Percentiles rank a stretch among this genome's conserved stretches.
phyloP scores from a whole-genome alignment of 2,329 filamentous ascomycete genomes.

The Claviceps citrina region DNA sequence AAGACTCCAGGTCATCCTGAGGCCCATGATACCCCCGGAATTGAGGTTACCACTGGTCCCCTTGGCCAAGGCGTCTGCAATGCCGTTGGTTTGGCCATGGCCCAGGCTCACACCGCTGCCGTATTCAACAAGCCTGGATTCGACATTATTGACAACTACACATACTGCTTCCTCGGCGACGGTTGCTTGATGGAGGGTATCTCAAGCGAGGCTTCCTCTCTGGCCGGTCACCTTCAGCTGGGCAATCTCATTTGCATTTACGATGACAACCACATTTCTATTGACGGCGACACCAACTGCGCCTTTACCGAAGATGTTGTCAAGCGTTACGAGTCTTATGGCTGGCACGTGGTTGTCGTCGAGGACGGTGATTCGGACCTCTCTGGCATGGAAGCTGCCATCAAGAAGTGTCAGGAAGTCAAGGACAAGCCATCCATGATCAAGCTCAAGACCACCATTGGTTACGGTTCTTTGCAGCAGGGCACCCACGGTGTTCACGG shows the following conservation, averaged over 20 bases:
- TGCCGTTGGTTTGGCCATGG: constrained; percentile 93
- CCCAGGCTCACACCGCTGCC: constrained; percentile 78
- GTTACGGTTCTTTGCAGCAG: constrained; percentile 83
- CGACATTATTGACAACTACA: constrained; percentile 89
- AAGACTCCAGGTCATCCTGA: constrained; percentile 95
- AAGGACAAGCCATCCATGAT: constrained; percentile 96
- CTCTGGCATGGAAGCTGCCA: constrained; percentile 71
- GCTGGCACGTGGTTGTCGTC: constrained; percentile 82
- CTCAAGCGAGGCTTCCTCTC: constrained; percentile 78
- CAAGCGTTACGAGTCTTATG: constrained; percentile 92
- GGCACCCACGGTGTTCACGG: constrained; percentile 94
- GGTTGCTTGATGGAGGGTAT: constrained; percentile 98
- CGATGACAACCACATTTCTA: constrained; percentile 96
- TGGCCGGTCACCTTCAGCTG: constrained; percentile 90
- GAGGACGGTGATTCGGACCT: constrained; percentile 81
- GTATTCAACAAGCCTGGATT: constrained; percentile 95
- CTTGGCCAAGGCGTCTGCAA: constrained; percentile 96
- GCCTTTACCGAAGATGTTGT: constrained; percentile 94
- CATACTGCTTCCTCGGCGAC: constrained; percentile 92
- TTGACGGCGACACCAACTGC: constrained; percentile 87
- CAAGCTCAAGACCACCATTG: constrained; percentile 94
- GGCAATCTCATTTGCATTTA: constrained; percentile 95
- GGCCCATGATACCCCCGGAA: constrained; percentile 85
- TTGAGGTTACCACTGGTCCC: constrained; percentile 96
- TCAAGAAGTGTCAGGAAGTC: constrained; percentile 69